Evolutionary conservation across 2,329 filamentous ascomycete genomes (phyloP), one percentile per base, ranked within the genome.

Genomic region (Aspergillus japonicus): DNA sequence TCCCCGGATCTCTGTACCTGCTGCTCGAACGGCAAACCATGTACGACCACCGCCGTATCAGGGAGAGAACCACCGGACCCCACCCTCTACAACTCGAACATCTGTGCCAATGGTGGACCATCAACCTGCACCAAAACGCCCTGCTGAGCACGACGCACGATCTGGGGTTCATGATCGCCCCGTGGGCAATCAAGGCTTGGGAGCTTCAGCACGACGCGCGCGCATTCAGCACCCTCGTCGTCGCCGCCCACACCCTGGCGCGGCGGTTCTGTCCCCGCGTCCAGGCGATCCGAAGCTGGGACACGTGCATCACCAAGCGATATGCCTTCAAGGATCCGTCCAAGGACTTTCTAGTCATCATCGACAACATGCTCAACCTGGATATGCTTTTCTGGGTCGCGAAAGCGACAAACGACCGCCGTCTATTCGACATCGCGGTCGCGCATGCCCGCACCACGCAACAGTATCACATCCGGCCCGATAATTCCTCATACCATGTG

Each of bases 131-230:
- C 52, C 62, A 51, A 16, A 79, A 79, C 70, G 67, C 75, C 8
- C 69, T 60, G 60, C 76, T 80, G 31, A 83, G 74, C 4, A 80
- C 84, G 56, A 85, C 82, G 0, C 83, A 85, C 58, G 82, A 85
- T 47, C 76, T 85, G 59, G 81, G 82, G 0, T 85, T 85, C 63
- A 84, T 85, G 26, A 76, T 83, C 4, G 76, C 79, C 54, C 82
- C 82, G 0, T 77, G 80, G 1, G 66, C 83, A 0, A 75, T 77
- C 23, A 73, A 77, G 29, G 78, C 81, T 29, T 84, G 78, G 77
- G 79, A 82, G 44, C 66, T 83, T 5, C 67, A 77, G 1, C 69
- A 69, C 2, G 78, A 82, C 47, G 19, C 54, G 1, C 64, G 68
- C 2, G 75, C 78, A 4, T 72, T 72, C 49, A 66, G 55, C 48